Conservation (phyloP, 257 asterid species). For the Jacaranda mimosifolia region DNA sequence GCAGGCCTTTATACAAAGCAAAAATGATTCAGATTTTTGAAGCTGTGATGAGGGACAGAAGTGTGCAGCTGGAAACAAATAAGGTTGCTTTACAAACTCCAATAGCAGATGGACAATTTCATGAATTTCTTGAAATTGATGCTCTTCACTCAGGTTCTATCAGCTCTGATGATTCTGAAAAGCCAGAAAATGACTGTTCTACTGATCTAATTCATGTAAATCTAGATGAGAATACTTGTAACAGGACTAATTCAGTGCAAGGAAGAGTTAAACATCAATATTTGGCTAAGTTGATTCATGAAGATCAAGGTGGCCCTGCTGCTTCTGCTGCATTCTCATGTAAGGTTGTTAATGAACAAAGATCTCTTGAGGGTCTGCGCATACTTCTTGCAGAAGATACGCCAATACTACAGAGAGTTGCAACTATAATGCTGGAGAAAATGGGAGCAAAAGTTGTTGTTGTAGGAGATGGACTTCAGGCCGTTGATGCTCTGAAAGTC, state of each 20-base stretch:
- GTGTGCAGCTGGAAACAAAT: conserved; percentile 42
- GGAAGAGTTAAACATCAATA: conserved; percentile 32
- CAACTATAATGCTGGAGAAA: conserved; percentile 91
- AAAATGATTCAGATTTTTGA: conserved; percentile 77
- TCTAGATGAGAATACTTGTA: too few relatives aligned
- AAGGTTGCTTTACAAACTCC: conserved; percentile 36
- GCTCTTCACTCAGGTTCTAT: conserved; percentile 54
- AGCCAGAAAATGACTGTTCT: too few relatives aligned
- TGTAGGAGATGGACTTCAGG: conserved; percentile 92
- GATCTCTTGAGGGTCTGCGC: conserved; percentile 65
- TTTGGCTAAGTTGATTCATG: conserved; percentile 12
- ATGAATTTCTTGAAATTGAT: conserved; percentile 69
- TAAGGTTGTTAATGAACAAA: conserved; percentile 47
- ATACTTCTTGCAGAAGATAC: conserved; percentile 95
- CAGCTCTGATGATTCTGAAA: conserved; percentile 72
- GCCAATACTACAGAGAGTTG: conserved; percentile 87
- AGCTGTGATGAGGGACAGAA: conserved; percentile 54
- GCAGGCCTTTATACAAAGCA: conserved; percentile 78
- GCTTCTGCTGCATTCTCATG: conserved; percentile 17
- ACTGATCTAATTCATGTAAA: too few relatives aligned
- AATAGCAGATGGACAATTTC: conserved; percentile 44
- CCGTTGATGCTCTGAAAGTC: conserved; percentile 67
- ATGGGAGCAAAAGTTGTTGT: conserved; percentile 83
- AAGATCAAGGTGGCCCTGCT: conserved; percentile 33
- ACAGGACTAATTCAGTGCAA: background rate